These are phyloP conservation scores for Aureobasidium sp. DNA, from an alignment of 2,329 filamentous ascomycete genomes.

Conservation along the genomic window DNA sequence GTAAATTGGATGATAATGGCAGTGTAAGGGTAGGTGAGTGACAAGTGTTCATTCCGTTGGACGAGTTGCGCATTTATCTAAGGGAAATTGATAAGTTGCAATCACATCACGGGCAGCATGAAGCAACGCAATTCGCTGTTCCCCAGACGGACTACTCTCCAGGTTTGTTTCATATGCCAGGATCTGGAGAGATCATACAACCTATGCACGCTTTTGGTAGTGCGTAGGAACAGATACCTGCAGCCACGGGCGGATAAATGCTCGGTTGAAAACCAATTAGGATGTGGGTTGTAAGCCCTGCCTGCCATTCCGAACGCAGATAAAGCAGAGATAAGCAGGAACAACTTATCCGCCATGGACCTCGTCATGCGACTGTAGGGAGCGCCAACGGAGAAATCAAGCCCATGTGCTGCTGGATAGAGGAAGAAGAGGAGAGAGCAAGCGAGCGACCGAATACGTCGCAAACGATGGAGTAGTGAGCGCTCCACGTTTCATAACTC, in stretches of 20 bases:
- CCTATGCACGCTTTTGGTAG: neutral
- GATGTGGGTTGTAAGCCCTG: neutral
- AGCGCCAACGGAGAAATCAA: neutral
- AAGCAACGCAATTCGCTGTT: neutral
- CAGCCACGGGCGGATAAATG: conserved; percentile 5
- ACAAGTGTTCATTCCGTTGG: neutral
- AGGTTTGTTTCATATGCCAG: conserved; percentile 8
- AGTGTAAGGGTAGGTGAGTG: neutral
- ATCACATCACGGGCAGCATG: neutral
- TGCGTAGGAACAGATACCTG: neutral
- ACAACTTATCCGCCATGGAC: neutral
- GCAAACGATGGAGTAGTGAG: neutral
- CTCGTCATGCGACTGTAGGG: neutral
- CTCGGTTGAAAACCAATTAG: conserved; percentile 8
- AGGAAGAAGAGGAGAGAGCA: neutral
- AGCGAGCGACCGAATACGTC: neutral
- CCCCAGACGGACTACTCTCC: conserved; percentile 5
- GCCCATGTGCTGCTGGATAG: neutral
- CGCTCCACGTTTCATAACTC: neutral
- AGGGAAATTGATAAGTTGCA: neutral
- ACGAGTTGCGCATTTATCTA: neutral
- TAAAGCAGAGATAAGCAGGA: conserved; percentile 10
- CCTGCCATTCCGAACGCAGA: neutral
- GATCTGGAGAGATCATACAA: conserved; percentile 6
- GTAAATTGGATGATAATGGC: neutral